phyloP scores from a whole-genome alignment of 83 land plant species.

The Isoetes engelmannii region DNA sequence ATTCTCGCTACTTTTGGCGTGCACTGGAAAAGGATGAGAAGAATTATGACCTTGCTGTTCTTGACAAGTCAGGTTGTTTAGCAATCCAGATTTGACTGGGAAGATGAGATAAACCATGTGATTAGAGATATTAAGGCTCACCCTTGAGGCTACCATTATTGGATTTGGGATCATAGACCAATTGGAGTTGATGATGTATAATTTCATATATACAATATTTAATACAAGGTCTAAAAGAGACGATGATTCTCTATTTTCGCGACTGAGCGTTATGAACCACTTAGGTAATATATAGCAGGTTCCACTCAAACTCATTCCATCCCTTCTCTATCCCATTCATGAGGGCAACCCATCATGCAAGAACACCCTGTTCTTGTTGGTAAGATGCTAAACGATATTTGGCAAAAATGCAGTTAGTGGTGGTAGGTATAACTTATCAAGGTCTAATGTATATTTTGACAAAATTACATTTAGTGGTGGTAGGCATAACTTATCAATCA shows the following conservation, averaged over 20 bases:
- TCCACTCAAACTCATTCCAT: too few relatives aligned
- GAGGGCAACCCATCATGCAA: too few relatives aligned
- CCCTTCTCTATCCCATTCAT: too few relatives aligned
- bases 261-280: slow-evolving; percentile 17
- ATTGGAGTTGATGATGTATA: slow-evolving; percentile 36
- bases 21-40: slow-evolving; percentile 41
- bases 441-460: too few relatives aligned
- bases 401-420: too few relatives aligned
- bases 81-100: slow-evolving; percentile 34
- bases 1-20: slow-evolving; percentile 39
- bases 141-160: slow-evolving; percentile 17
- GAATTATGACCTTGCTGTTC: slow-evolving; percentile 44
- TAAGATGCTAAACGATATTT: too few relatives aligned
- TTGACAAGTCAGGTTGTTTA: slow-evolving; percentile 43
- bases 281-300: slow-evolving; percentile 23
- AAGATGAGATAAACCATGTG: slow-evolving; percentile 27
- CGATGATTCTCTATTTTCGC: slow-evolving; percentile 24
- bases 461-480: too few relatives aligned
- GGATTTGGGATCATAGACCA: slow-evolving; percentile 24
- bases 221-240: slow-evolving; percentile 24
- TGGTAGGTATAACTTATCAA: too few relatives aligned
- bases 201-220: slow-evolving; percentile 35
- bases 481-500: too few relatives aligned
- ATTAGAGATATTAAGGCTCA: slow-evolving; percentile 21
- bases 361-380: too few relatives aligned